Conservation (phyloP, 139 green algal genomes). For the Chlamydomonas schloesseri region DNA sequence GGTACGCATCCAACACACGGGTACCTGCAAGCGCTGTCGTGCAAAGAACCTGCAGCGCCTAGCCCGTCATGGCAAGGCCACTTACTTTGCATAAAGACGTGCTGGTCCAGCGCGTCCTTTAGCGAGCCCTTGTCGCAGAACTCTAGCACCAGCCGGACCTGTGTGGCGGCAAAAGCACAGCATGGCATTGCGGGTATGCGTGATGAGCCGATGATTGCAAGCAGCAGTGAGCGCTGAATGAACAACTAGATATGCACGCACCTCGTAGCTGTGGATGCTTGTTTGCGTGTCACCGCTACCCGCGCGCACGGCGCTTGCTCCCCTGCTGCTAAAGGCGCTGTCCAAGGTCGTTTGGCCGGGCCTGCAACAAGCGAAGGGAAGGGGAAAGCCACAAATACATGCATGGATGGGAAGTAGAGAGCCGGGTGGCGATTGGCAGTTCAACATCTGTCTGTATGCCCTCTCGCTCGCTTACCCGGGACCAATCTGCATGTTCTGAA, state of each 20-base stretch:
- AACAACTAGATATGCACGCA: background rate
- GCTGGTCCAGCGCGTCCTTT: slow-evolving; percentile 50
- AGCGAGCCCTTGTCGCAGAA: slow-evolving; percentile 68
- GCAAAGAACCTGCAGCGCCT: no score
- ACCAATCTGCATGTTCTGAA: background rate
- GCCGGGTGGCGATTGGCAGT: no score
- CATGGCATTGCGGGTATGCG: background rate
- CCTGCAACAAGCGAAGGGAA: no score
- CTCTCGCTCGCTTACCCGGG: no score
- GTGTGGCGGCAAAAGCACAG: background rate
- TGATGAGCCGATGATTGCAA: background rate
- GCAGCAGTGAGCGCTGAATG: background rate
- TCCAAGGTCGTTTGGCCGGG: no score
- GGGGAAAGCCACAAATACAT: no score
- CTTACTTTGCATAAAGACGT: slow-evolving; percentile 42
- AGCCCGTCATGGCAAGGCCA: no score
- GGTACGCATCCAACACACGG: background rate
- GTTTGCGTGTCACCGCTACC: background rate
- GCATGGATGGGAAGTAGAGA: no score
- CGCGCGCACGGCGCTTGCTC: no score
- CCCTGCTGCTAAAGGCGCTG: no score
- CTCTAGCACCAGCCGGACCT: slow-evolving; percentile 71
- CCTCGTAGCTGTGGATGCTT: slow-evolving; percentile 25
- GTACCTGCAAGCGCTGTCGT: background rate
- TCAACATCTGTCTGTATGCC: no score